Evolutionary conservation across 148 eudicot genomes (phyloP).

Genomic region (Vaccinium macrocarpon): DNA sequence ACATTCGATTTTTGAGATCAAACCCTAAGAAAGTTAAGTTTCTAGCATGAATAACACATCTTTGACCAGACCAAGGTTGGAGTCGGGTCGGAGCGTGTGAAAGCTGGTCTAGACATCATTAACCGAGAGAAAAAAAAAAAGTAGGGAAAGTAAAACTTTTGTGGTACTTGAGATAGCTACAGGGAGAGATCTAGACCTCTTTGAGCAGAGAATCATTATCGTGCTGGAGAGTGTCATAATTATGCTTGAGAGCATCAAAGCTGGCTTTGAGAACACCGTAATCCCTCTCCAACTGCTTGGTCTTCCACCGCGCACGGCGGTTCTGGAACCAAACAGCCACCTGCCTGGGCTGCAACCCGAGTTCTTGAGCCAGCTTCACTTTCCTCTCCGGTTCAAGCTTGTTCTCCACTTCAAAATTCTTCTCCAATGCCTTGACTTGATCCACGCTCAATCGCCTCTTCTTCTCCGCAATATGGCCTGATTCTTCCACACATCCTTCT

Average conservation of each 20-base stretch:
- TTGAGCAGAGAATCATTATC: slow-evolving; percentile 66
- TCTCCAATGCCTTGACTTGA: slow-evolving; percentile 90
- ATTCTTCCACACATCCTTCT: slow-evolving; percentile 59
- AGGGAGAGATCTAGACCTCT: slow-evolving; percentile 40
- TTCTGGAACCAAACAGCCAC: slow-evolving; percentile 99
- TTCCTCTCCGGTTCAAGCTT: slow-evolving; percentile 93
- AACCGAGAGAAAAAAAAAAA: no score
- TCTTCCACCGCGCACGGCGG: slow-evolving; percentile 91
- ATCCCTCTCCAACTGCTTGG: slow-evolving; percentile 86
- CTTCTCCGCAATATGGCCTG: slow-evolving; percentile 59
- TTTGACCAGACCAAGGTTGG: no score
- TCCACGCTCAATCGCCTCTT: slow-evolving; percentile 68
- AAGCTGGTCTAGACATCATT: no score
- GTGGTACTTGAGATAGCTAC: not conserved
- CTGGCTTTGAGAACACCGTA: slow-evolving; percentile 68
- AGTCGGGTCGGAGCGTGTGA: no score
- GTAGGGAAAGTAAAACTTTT: no score
- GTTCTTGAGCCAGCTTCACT: slow-evolving; percentile 79
- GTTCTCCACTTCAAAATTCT: slow-evolving; percentile 86
- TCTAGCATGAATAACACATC: no score
- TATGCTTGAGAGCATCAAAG: slow-evolving; percentile 68
- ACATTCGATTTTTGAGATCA: no score
- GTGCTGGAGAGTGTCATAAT: slow-evolving; percentile 52
- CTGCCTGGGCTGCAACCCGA: slow-evolving; percentile 92
- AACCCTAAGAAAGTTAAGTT: no score